Conservation (phyloP, 306 rosid species). For the Malus sylvestris region DNA sequence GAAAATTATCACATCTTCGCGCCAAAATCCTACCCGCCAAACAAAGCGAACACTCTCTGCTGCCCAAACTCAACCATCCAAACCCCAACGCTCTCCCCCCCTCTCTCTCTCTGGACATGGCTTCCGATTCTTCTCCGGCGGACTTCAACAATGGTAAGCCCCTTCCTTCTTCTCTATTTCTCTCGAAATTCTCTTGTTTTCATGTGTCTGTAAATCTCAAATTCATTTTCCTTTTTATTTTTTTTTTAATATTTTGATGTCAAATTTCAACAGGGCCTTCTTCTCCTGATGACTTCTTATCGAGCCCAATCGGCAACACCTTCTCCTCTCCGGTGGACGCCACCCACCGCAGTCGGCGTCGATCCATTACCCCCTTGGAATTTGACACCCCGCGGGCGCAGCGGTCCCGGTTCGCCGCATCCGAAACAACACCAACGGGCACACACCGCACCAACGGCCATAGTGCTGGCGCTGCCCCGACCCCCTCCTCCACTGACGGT, state of each 20-base stretch:
- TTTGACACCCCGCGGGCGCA: constrained; percentile 51
- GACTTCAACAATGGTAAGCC: constrained; percentile 49
- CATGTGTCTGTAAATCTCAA: neutral
- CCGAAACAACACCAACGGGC: constrained; percentile 63
- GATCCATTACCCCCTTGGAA: constrained; percentile 54
- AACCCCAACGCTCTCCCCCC: neutral
- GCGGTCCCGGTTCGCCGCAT: constrained; percentile 54
- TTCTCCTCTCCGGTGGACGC: constrained; percentile 56
- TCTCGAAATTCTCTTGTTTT: neutral
- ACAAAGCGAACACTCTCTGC: neutral
- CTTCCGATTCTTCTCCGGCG: constrained; percentile 68
- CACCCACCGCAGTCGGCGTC: constrained; percentile 31
- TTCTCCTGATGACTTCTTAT: constrained; percentile 70
- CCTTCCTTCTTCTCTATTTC: neutral
- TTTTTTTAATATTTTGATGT: neutral
- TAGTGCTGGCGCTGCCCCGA: constrained; percentile 27
- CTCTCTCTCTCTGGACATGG: constrained; percentile 38
- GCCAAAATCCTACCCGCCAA: constrained; percentile 24
- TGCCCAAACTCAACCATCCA: neutral
- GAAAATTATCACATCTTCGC: constrained; percentile 18
- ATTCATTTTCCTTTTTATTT: neutral
- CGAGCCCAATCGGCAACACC: constrained; percentile 86
- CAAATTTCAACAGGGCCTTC: constrained; percentile 52
- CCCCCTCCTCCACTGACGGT: constrained; percentile 65
- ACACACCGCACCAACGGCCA: constrained; percentile 25